A percentile compares a stretch with the other conserved stretches of the same genome.
These are phyloP conservation scores for Suillus decipiens DNA, from an alignment of 768 basidiomycete genomes.

Conservation along the genomic window DNA sequence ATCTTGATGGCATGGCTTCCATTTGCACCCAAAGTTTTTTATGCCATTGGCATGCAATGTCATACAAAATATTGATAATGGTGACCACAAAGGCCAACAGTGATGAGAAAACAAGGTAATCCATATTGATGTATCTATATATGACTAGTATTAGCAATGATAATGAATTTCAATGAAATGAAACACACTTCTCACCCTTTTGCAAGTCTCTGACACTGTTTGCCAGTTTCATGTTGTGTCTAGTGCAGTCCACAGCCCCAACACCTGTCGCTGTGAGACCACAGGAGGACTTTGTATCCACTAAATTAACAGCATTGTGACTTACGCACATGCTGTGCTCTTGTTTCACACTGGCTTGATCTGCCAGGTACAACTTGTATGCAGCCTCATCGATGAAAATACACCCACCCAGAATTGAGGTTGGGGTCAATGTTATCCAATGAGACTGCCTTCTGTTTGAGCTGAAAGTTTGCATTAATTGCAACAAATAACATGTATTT, in stretches of 20 bases:
- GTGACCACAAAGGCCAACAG: neutral
- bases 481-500: neutral
- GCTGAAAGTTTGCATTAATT: neutral
- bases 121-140: neutral
- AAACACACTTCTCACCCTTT: neutral
- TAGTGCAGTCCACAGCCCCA: no score
- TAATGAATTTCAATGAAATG: no score
- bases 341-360: no score
- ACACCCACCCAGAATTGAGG: neutral
- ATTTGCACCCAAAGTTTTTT: no score
- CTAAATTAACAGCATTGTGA: neutral
- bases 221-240: no score
- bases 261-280: neutral
- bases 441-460: neutral
- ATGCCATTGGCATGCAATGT: neutral
- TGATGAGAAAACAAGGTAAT: neutral
- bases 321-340: neutral
- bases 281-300: neutral
- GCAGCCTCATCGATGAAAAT: neutral
- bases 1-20: no score
- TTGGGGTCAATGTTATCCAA: neutral
- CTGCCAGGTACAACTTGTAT: neutral
- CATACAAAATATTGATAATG: neutral
- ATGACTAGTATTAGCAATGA: no score
- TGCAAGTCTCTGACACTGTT: no score